Conservation (phyloP, 345 rosid species). For the Carallia pectinifolia region DNA sequence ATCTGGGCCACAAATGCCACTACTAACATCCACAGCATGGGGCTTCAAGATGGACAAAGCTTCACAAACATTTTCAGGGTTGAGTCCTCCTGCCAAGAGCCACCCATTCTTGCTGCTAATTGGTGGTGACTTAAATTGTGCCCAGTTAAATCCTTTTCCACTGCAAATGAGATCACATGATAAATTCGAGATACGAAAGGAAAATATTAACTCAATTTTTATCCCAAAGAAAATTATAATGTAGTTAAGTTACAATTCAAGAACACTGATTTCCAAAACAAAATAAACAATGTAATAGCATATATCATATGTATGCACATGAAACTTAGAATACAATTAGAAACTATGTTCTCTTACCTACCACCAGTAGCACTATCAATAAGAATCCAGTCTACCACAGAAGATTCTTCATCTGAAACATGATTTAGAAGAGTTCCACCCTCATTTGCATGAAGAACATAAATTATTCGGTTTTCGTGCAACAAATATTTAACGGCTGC, state of each 20-base stretch:
- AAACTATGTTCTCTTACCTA: slow-evolving; percentile 39
- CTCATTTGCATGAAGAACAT: slow-evolving; percentile 73
- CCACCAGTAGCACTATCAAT: slow-evolving; percentile 89
- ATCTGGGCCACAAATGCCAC: slow-evolving; percentile 71
- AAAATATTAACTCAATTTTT: background rate
- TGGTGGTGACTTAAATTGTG: slow-evolving; percentile 60
- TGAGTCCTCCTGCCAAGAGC: slow-evolving; percentile 89
- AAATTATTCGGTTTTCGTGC: slow-evolving; percentile 47
- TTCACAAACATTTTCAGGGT: slow-evolving; percentile 56
- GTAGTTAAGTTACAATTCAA: background rate
- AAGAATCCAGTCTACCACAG: slow-evolving; percentile 77
- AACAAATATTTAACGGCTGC: slow-evolving; percentile 53
- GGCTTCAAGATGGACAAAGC: slow-evolving; percentile 64
- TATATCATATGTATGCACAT: no score
- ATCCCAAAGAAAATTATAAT: background rate
- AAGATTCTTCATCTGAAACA: slow-evolving; percentile 58
- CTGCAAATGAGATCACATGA: slow-evolving; percentile 35
- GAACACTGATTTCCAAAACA: no score
- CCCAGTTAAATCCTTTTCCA: slow-evolving; percentile 81
- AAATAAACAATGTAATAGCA: no score
- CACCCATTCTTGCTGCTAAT: slow-evolving; percentile 73
- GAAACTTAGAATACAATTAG: background rate
- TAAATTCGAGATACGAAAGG: background rate
- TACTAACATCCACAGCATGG: slow-evolving; percentile 79
- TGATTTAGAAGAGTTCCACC: slow-evolving; percentile 64